phyloP scores from a whole-genome alignment of 805 yeast species.

The Starmerella bacillaris region DNA sequence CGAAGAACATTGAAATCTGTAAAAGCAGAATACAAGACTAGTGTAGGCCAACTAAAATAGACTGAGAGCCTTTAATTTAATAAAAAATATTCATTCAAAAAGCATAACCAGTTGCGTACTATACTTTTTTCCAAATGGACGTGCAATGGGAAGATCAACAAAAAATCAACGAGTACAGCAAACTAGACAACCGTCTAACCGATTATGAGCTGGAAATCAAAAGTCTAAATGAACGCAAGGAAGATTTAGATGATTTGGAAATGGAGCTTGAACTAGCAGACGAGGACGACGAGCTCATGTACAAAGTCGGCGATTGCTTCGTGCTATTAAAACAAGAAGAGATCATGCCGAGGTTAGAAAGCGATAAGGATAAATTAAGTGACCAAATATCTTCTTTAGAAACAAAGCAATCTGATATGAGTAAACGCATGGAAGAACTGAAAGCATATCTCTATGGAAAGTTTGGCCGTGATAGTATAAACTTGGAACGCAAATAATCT shows the following conservation, averaged over 20 bases:
- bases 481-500: slow-evolving; percentile 41
- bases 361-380: slow-evolving; percentile 30
- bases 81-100: not conserved
- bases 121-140: slow-evolving; percentile 26
- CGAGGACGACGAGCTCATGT: slow-evolving; percentile 30
- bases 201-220: slow-evolving; percentile 33
- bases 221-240: slow-evolving; percentile 49
- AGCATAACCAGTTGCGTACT: not conserved
- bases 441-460: slow-evolving; percentile 68
- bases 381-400: slow-evolving; percentile 25
- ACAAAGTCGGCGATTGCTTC: slow-evolving; percentile 66
- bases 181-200: slow-evolving; percentile 56
- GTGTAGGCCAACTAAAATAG: too few relatives aligned
- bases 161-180: slow-evolving; percentile 73
- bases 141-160: slow-evolving; percentile 77
- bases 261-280: slow-evolving; percentile 76
- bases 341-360: slow-evolving; percentile 51
- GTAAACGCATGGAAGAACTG: slow-evolving; percentile 38
- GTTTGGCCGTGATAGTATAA: slow-evolving; percentile 67
- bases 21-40: too few relatives aligned
- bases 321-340: slow-evolving; percentile 48
- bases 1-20: too few relatives aligned
- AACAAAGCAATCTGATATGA: slow-evolving; percentile 28
- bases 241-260: slow-evolving; percentile 69
- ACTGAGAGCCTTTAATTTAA: not conserved